Base-by-base conservation (phyloP, 2,329 filamentous ascomycete species). In the Claviceps sp. region DNA sequence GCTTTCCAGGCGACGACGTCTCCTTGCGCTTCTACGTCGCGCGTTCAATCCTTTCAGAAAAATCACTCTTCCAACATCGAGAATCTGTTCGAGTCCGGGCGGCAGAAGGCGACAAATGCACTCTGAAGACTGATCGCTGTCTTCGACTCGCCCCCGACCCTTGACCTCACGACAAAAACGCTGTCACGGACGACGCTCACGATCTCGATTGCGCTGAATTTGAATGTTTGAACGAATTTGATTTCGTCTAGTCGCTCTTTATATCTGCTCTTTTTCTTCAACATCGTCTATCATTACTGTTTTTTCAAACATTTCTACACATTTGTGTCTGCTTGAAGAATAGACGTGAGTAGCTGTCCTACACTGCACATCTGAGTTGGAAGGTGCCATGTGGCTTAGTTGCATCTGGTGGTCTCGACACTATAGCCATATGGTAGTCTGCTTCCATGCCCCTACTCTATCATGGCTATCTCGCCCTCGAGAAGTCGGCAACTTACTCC, bases 211-310 rank as follows among this genome's bases (percentile, higher is more conserved):
- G 30, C 43, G 44, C 22, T 56, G 57, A 56, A 60, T 48, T 45
- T 55, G 57, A 56, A 61, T 61, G 58, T 56, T 59, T 42, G 44
- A 42, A 52, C 59, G 44, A 58, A 56, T 54, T 55, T 49, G 53
- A 63, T 64, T 63, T 70, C 70, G 70, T 72, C 71, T 63, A 69
- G 68, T 69, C 72, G 62, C 71, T 74, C 71, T 56, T 72, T 72
- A 72, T 61, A 56, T 30, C 22, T 41, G 13, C 5, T 34, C 44
- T n/a, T 46, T 20, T 42, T 51, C 24, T 41, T 8, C 30, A 36
- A 44, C 18, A 44, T 30, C 26, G 42, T 46, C 47, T 20, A 43
- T 52, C 50, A 24, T 47, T 50, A 38, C 16, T 45, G 36, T 20
- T 47, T 49, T 49, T 44, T 40, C 52, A 38, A 34, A 40, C 50